Percentiles rank a stretch among this genome's conserved stretches.
Conservation (phyloP, 768 basidiomycete species). For the Rhodotorula kratochvilovae region DNA sequence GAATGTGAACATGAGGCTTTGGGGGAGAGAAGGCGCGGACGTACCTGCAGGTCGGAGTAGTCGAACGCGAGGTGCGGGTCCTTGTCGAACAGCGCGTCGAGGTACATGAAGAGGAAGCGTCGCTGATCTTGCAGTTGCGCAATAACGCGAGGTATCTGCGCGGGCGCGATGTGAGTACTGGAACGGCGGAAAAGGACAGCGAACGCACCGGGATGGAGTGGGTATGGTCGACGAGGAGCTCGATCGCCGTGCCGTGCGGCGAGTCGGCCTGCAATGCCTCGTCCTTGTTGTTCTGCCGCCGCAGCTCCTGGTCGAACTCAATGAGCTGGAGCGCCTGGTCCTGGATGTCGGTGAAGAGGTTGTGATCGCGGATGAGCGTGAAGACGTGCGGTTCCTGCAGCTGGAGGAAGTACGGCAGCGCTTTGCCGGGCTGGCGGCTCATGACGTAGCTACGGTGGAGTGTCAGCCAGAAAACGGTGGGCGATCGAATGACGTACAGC, state of each 20-base stretch:
- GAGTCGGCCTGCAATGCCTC: conserved; percentile 32
- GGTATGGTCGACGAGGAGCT: conserved; percentile 82
- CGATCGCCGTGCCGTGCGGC: conserved; percentile 69
- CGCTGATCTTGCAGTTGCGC: conserved; percentile 72
- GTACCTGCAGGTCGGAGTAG: conserved; percentile 70
- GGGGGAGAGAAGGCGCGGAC: too few species aligned
- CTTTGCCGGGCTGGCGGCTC: conserved; percentile 90
- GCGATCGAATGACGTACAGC: conserved; percentile 54
- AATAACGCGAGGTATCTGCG: conserved; percentile 78
- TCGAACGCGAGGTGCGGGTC: conserved; percentile 73
- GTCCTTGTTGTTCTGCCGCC: conserved; percentile 53
- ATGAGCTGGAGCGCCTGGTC: conserved; percentile 88
- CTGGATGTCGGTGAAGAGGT: conserved; percentile 88
- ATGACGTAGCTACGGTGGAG: conserved; percentile 61
- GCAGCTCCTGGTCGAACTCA: conserved; percentile 87
- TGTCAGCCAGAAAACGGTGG: not conserved
- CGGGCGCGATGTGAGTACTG: not conserved
- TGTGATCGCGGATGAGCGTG: conserved; percentile 85
- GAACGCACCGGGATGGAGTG: conserved; percentile 84
- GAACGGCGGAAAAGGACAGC: not conserved
- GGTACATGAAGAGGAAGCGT: conserved; percentile 83
- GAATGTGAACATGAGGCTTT: too few species aligned
- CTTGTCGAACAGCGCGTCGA: conserved; percentile 81
- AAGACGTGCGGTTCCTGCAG: conserved; percentile 85
- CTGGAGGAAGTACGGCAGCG: conserved; percentile 80